Base-by-base conservation (phyloP, 129 eudicot genomes). In the Smallanthus sonchifolius region DNA sequence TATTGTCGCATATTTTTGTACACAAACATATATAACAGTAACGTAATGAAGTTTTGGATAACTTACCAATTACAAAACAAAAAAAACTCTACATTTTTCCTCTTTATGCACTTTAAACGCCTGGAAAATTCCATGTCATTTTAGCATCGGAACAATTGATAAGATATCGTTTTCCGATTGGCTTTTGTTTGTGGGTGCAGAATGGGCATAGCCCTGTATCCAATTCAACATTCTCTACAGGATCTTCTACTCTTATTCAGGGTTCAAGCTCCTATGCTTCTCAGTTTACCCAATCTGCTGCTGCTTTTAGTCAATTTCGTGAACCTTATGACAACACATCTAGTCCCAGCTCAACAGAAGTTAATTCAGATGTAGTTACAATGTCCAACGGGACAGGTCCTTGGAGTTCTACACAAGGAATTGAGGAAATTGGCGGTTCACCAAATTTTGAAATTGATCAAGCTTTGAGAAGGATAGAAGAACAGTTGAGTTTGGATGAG, bases 401-500 rank as follows among this genome's bases (percentile, higher is more conserved):
- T 45, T 75, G 62, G 54, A 79, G 69, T 77, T 11, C 6, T 66
- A 20, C 72, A 38, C 90, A 68, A 81, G 77, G 64, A 83, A 70
- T 73, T 17, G 79, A 77, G 52, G 84, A 75, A 52, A 57, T 62
- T 49, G 57, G 54, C 32, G 78, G 73, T 69, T 74, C 88, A 54
- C 67, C 90, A 15, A 80, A 61, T 72, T 75, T 66, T 72, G 84
- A 86, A 20, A 45, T 90, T 52, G 84, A 57, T 84, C 90, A 89
- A 43, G 91, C 96, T 44, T 62, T 89, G 62, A 67, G 80, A 82
- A 77, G 82, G 83, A 83, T 92, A 57, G 83, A 87, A 75, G 87
- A 86, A 67, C 96, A 92, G 75, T 72, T 92, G 78, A 92, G 97
- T 82, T 84, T 94, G 77, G 85, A 82, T 60, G 98, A 90, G 77